Percentiles rank a stretch among this genome's conserved stretches.
Conservation (phyloP, 805 yeast species). For the Candida anglica region DNA sequence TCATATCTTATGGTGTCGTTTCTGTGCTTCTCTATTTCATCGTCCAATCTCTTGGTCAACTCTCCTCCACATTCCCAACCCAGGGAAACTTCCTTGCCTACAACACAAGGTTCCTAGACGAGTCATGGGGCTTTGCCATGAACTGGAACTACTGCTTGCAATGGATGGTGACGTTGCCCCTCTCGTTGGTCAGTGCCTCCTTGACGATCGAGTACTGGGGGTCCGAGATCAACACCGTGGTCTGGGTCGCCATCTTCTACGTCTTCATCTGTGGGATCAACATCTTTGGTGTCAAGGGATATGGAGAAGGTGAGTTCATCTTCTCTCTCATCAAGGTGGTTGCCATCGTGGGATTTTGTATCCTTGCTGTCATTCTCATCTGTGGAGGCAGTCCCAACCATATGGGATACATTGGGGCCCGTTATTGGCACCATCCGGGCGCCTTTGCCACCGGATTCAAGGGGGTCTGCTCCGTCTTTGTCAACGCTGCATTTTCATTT, state of each 20-base stretch:
- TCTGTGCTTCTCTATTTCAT: constrained; percentile 9
- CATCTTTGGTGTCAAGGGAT: constrained; percentile 19
- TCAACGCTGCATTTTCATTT: constrained; percentile 39
- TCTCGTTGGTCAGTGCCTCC: constrained; percentile 23
- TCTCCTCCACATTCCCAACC: constrained; percentile 9
- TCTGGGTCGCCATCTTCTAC: constrained; percentile 12
- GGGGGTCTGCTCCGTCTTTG: constrained; percentile 33
- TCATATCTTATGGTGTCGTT: constrained; percentile 11
- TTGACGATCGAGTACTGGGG: constrained; percentile 21
- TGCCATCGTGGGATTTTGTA: constrained; percentile 16
- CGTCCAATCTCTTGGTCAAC: constrained; percentile 10
- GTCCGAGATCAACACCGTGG: not conserved
- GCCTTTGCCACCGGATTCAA: constrained; percentile 11
- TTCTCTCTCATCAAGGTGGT: constrained; percentile 19
- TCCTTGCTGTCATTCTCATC: constrained; percentile 16
- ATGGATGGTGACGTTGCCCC: constrained; percentile 20
- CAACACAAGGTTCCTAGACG: constrained; percentile 24
- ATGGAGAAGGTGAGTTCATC: constrained; percentile 20
- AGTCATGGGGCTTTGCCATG: constrained; percentile 21
- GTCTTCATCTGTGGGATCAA: constrained; percentile 14
- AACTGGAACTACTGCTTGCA: constrained; percentile 22
- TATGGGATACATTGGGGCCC: constrained; percentile 14
- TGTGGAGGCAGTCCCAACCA: constrained; percentile 16
- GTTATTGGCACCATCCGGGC: constrained; percentile 22
- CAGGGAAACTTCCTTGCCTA: constrained; percentile 40